A percentile compares a stretch with the other conserved stretches of the same genome.
Conservation (phyloP, 108 stramenopile genomes). For the Cyclostephanos tholiformis region DNA sequence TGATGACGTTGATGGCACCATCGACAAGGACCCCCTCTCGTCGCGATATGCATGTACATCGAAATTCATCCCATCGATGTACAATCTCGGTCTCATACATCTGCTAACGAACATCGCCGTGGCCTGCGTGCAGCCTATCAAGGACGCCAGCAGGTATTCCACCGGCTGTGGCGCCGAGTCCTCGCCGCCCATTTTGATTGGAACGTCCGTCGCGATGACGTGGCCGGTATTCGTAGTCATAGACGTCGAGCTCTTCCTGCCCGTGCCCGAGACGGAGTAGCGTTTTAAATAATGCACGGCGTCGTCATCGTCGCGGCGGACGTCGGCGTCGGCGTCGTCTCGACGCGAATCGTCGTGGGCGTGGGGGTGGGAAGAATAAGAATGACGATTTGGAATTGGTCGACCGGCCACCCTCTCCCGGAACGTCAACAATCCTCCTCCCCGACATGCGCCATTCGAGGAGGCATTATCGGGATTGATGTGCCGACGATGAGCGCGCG, state of each 20-base stretch:
- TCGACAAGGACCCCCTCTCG: slow-evolving; percentile 72
- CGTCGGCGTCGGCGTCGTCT: not conserved
- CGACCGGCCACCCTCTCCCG: no score
- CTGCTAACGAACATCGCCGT: slow-evolving; percentile 82
- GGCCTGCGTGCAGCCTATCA: slow-evolving; percentile 81
- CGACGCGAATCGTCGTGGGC: no score
- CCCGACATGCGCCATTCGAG: no score
- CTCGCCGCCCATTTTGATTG: slow-evolving; percentile 72
- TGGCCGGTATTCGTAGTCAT: slow-evolving; percentile 66
- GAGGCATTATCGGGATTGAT: no score
- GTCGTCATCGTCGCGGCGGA: not conserved
- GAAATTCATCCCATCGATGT: slow-evolving; percentile 65
- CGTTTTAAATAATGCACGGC: slow-evolving; percentile 20
- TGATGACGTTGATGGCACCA: no score
- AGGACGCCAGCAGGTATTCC: slow-evolving; percentile 69
- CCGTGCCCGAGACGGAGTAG: slow-evolving; percentile 56
- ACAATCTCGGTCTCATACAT: slow-evolving; percentile 57
- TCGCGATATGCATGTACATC: slow-evolving; percentile 61
- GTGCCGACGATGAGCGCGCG: no score
- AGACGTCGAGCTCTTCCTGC: slow-evolving; percentile 40
- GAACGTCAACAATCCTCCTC: no score
- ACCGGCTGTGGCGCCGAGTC: slow-evolving; percentile 81
- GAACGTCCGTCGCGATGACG: slow-evolving; percentile 69
- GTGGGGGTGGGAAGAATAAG: no score
- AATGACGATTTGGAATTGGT: no score